phyloP scores from a whole-genome alignment of 805 yeast species.

The Barnettozyma wickerhamii region DNA sequence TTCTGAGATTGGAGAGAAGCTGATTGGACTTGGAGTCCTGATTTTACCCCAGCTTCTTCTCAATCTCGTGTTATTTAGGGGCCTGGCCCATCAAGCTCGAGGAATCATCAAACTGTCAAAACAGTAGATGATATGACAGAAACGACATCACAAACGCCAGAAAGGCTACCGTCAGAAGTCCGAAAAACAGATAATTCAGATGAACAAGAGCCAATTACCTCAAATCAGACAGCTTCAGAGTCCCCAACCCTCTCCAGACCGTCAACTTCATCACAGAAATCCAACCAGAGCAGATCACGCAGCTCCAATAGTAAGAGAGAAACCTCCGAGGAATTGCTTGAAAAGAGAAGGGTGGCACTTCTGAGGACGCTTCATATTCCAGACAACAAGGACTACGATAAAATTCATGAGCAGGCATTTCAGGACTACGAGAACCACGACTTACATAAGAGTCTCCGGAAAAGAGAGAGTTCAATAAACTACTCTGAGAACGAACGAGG shows the following conservation, averaged over 20 bases:
- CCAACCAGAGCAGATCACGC: slow-evolving; percentile 3
- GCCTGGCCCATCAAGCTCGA: too few species aligned
- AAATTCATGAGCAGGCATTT: slow-evolving; percentile 30
- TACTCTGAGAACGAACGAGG: slow-evolving; percentile 2
- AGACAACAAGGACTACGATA: slow-evolving; percentile 34
- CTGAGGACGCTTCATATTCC: slow-evolving; percentile 32
- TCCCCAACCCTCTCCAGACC: not conserved
- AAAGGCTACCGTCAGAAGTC: too few species aligned
- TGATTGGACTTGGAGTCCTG: too few species aligned
- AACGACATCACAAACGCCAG: too few species aligned
- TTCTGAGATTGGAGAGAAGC: too few species aligned
- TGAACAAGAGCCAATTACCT: too few species aligned
- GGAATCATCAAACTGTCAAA: too few species aligned
- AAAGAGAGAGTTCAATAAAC: slow-evolving; percentile 8
- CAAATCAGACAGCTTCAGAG: too few species aligned
- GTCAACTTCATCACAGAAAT: not conserved
- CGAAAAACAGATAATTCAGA: too few species aligned
- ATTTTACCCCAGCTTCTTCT: too few species aligned
- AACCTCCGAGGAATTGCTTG: slow-evolving; percentile 16
- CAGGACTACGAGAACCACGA: slow-evolving; percentile 15
- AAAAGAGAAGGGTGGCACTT: slow-evolving; percentile 17
- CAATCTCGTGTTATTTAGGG: too few species aligned
- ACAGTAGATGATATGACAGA: too few species aligned
- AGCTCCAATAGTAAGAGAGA: slow-evolving; percentile 1
- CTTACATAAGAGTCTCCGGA: slow-evolving; percentile 13